phyloP scores from a whole-genome alignment of 306 rosid genomes.

The Geum urbanum region DNA sequence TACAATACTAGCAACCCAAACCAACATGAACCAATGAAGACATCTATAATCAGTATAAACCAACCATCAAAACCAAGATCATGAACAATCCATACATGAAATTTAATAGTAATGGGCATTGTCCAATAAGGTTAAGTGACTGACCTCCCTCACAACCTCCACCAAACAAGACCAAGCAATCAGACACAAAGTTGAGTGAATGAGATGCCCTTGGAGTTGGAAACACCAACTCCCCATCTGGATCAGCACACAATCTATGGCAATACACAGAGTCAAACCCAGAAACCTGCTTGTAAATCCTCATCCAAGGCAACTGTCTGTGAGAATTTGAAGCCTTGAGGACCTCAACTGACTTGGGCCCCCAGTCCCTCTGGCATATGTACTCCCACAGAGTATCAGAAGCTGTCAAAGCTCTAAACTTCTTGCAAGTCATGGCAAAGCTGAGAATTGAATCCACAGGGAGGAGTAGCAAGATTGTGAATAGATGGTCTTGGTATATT shows the following conservation, averaged over 20 bases:
- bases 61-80: not conserved
- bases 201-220: conserved; percentile 90
- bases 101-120: not conserved
- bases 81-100: not conserved
- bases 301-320: conserved; percentile 62
- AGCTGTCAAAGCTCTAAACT: conserved; percentile 46
- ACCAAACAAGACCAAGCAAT: conserved; percentile 72
- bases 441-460: conserved; percentile 72
- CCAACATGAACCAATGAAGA: not conserved
- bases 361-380: conserved; percentile 71
- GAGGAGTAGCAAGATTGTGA: conserved; percentile 54
- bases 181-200: conserved; percentile 86
- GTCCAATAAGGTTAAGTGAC: conserved; percentile 15
- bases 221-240: conserved; percentile 37
- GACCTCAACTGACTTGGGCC: conserved; percentile 56
- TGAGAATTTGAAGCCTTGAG: conserved; percentile 37
- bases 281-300: conserved; percentile 59
- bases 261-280: conserved; percentile 51
- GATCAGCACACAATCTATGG: conserved; percentile 35
- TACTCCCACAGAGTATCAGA: conserved; percentile 75
- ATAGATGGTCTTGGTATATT: conserved; percentile 66
- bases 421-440: conserved; percentile 75
- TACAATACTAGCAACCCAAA: not conserved
- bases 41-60: not conserved
- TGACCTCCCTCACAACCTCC: conserved; percentile 94